Percentiles rank a stretch among this genome's conserved stretches.
Conservation (phyloP, 228 moss, liverwort and hornwort genomes). For the Sphagnum fallax region DNA sequence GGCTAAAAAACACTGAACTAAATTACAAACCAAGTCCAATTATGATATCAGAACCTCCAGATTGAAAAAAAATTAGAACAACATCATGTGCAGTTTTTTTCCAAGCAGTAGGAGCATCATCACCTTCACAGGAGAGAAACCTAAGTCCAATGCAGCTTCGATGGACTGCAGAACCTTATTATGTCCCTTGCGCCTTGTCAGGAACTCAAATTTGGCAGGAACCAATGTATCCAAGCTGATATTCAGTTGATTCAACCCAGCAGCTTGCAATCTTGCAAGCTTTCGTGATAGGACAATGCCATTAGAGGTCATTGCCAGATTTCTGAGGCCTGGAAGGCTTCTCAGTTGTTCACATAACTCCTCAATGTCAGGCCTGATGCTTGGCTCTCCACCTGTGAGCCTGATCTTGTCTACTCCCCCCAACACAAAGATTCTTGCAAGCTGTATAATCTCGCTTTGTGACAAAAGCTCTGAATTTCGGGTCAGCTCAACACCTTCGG, state of each 20-base stretch:
- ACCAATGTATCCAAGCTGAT: constrained; percentile 89
- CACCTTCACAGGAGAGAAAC: constrained; percentile 90
- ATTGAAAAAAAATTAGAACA: too few species aligned
- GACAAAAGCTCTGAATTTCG: constrained; percentile 44
- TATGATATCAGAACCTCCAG: too few species aligned
- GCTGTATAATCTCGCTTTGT: constrained; percentile 62
- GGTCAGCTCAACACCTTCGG: constrained; percentile 85
- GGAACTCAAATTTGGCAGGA: constrained; percentile 90
- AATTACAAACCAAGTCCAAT: too few species aligned
- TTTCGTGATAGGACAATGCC: constrained; percentile 86
- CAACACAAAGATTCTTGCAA: constrained; percentile 80
- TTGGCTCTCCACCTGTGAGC: constrained; percentile 96
- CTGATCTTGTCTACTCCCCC: constrained; percentile 92
- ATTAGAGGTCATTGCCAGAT: constrained; percentile 91
- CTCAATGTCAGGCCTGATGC: constrained; percentile 78
- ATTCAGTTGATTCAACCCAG: constrained; percentile 78
- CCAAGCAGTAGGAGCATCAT: too few species aligned
- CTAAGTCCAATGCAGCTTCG: constrained; percentile 66
- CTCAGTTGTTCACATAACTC: constrained; percentile 66
- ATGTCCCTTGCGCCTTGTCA: constrained; percentile 86
- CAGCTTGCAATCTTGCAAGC: constrained; percentile 62
- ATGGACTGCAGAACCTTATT: constrained; percentile 77
- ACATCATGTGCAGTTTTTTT: too few species aligned
- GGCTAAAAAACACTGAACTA: too few species aligned
- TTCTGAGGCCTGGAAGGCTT: constrained; percentile 62